Conservation (phyloP, 2,329 filamentous ascomycete species). For the Monosporascus sp. region DNA sequence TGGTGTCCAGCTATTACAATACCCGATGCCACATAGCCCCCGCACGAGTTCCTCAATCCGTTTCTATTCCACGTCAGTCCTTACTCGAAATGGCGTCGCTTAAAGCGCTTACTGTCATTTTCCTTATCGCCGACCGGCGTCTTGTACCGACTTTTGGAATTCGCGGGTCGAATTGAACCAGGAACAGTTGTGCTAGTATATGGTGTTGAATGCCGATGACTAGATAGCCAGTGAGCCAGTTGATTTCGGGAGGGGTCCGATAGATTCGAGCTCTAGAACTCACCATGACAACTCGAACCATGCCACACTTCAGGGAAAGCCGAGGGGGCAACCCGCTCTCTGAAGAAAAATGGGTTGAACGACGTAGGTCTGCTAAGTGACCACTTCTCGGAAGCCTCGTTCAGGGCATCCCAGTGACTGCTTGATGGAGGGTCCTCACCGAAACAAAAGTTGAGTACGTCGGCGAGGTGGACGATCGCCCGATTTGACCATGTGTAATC, state of each 20-base stretch:
- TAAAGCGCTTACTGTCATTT: conserved; percentile 33
- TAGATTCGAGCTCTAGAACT: not conserved
- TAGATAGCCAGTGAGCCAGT: conserved; percentile 16
- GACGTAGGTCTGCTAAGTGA: conserved; percentile 40
- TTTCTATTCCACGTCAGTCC: conserved; percentile 26
- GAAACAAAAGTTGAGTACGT: conserved; percentile 61
- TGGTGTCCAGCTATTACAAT: conserved; percentile 50
- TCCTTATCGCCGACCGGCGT: conserved; percentile 29
- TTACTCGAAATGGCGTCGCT: not conserved
- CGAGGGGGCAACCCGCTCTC: conserved; percentile 30
- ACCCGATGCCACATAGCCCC: conserved; percentile 53
- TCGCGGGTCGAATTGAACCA: conserved; percentile 51
- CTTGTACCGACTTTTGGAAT: conserved; percentile 43
- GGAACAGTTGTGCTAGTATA: conserved; percentile 52
- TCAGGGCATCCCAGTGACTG: conserved; percentile 38
- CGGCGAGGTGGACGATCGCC: conserved; percentile 57
- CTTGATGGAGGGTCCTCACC: conserved; percentile 31
- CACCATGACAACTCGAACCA: conserved; percentile 50
- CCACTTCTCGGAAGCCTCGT: conserved; percentile 44
- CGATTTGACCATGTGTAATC: conserved; percentile 58
- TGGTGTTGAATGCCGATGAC: conserved; percentile 58
- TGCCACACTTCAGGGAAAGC: conserved; percentile 57
- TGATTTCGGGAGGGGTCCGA: not conserved
- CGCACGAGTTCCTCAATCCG: conserved; percentile 44
- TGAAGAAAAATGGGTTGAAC: conserved; percentile 50